These are phyloP conservation scores for Ceratobasidium papillatum DNA, from an alignment of 1,284 basidiomycete species.

Conservation along the genomic window DNA sequence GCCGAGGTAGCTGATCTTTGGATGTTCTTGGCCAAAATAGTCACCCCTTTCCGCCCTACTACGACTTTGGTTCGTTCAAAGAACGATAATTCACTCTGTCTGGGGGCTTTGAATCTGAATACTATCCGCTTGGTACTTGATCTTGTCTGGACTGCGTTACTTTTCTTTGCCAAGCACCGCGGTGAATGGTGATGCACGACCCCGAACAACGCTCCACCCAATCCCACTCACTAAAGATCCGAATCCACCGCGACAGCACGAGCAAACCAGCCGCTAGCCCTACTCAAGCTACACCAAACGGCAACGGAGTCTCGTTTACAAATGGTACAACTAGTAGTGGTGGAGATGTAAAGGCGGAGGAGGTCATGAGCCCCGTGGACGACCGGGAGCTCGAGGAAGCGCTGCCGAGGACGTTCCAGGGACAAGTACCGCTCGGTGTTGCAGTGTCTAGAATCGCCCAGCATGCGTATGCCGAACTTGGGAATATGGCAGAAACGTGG, in stretches of 20 bases:
- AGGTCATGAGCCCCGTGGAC: conserved; percentile 5
- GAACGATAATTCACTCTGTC: not conserved
- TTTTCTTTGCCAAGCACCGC: not conserved
- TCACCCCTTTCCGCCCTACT: not conserved
- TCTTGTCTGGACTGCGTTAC: not conserved
- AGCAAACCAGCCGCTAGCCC: conserved; percentile 14
- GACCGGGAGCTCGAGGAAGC: conserved; percentile 68
- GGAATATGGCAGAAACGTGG: conserved; percentile 86
- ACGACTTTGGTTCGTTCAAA: not conserved
- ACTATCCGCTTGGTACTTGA: not conserved
- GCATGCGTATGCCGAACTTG: conserved; percentile 82
- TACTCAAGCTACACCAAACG: not conserved
- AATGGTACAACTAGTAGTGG: not conserved
- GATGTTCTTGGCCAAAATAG: not conserved
- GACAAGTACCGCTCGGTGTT: conserved; percentile 77
- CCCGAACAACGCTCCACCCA: conserved; percentile 17
- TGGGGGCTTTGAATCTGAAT: not conserved
- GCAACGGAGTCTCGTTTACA: not conserved
- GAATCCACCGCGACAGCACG: conserved; percentile 33
- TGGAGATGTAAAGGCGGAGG: conserved; percentile 50
- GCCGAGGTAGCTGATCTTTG: not conserved
- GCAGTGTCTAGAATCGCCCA: conserved; percentile 80
- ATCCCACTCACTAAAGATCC: conserved; percentile 34
- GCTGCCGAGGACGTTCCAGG: conserved; percentile 77
- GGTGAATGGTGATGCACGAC: conserved; percentile 34